A percentile compares a stretch with the other conserved stretches of the same genome.
Evolutionary conservation across 1,284 basidiomycete genomes (phyloP).

Genomic region (Cutaneotrichosporon spelunceum): DNA sequence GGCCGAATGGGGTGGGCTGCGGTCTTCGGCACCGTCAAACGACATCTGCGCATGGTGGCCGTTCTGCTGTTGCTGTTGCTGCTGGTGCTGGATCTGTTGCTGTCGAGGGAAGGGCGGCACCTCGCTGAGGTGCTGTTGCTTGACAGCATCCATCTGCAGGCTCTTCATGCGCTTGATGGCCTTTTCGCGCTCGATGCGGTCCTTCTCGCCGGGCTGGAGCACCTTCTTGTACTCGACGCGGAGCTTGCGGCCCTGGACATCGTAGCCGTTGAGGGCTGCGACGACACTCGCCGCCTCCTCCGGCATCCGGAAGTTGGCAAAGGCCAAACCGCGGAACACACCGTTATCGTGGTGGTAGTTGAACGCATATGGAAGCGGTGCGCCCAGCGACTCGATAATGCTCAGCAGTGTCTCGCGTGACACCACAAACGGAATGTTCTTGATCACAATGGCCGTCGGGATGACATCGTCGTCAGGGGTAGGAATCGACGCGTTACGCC

Average conservation of each 20-base stretch:
- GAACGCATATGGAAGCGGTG: conserved; percentile 99
- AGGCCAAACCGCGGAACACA: conserved; percentile 94
- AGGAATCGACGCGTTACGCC: conserved; percentile 15
- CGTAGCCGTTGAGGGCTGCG: conserved; percentile 73
- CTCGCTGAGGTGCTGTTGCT: conserved; percentile 5
- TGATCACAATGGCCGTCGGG: conserved; percentile 98
- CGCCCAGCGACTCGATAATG: conserved; percentile 91
- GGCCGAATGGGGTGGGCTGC: conserved; percentile 61
- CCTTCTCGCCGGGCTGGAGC: conserved; percentile 96
- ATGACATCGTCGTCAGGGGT: conserved; percentile 76
- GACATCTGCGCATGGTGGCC: conserved; percentile 54
- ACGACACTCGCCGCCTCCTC: conserved; percentile 93
- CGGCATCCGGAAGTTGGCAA: conserved; percentile 93
- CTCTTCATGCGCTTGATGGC: conserved; percentile 96
- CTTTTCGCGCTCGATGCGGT: conserved; percentile 97
- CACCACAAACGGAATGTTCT: conserved; percentile 99
- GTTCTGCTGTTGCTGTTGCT: conserved; percentile 52
- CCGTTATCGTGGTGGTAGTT: conserved; percentile 97
- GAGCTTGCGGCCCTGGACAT: conserved; percentile 96
- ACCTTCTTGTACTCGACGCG: conserved; percentile 99
- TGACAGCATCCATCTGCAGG: conserved; percentile 77
- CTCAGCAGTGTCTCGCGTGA: conserved; percentile 91
- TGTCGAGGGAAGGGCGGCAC: conserved; percentile 10
- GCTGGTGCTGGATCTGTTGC: conserved; percentile 34
- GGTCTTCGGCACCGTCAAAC: conserved; percentile 23